A percentile compares a stretch with the other conserved stretches of the same genome.
Evolutionary conservation across 805 yeast genomes (phyloP).

Genomic region (Barnettozyma sp.): DNA sequence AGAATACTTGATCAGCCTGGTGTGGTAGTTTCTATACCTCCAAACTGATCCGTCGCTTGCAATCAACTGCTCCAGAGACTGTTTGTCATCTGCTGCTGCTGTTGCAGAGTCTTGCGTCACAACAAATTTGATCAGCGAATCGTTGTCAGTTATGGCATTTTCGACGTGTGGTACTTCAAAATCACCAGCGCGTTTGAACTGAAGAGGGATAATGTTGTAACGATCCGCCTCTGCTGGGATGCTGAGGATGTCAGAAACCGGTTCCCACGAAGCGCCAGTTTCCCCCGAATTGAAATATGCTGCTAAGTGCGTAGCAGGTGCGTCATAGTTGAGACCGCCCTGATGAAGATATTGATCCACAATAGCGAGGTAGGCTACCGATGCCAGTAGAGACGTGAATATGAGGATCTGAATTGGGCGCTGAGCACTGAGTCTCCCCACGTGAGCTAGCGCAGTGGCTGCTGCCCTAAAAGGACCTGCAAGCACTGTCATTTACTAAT

Average conservation of each 20-base stretch:
- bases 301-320: conserved; percentile 14
- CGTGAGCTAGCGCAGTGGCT: conserved; percentile 38
- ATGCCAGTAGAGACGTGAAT: conserved; percentile 62
- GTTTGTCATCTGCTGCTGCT: conserved; percentile 10
- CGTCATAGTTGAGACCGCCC: conserved; percentile 16
- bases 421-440: conserved; percentile 53
- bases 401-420: conserved; percentile 85
- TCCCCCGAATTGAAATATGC: conserved; percentile 34
- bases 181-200: conserved; percentile 42
- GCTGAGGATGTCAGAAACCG: conserved; percentile 35
- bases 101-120: conserved; percentile 22
- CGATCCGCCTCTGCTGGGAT: conserved; percentile 36
- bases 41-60: conserved; percentile 44
- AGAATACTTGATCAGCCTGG: conserved; percentile 49
- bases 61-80: conserved; percentile 11
- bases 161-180: conserved; percentile 36
- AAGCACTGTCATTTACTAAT: conserved; percentile 11
- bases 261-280: conserved; percentile 38
- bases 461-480: conserved; percentile 27
- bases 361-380: conserved; percentile 70
- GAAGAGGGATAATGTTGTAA: conserved; percentile 47
- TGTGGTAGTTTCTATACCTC: conserved; percentile 49
- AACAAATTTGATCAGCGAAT: conserved; percentile 38
- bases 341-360: conserved; percentile 53
- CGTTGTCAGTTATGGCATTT: conserved; percentile 33